Conservation (phyloP, 108 stramenopile genomes). For the Skeletonema grethae region DNA sequence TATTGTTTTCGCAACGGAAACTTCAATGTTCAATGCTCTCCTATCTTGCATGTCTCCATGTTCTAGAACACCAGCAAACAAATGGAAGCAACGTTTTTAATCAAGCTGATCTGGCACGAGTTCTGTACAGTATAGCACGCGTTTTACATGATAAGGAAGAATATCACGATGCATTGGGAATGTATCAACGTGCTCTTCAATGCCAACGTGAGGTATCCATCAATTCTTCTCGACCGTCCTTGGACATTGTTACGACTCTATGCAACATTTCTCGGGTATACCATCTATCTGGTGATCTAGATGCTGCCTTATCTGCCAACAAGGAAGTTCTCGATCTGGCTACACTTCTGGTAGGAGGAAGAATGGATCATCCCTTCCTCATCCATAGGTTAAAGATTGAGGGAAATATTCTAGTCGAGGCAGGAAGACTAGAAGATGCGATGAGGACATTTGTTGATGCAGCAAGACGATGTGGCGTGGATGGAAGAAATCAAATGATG, state of each 20-base stretch:
- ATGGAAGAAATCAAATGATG: conserved; percentile 43
- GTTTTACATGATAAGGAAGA: conserved; percentile 55
- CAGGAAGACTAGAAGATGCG: conserved; percentile 47
- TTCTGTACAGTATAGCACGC: conserved; percentile 48
- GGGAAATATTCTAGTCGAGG: conserved; percentile 50
- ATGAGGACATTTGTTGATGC: conserved; percentile 51
- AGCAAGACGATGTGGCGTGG: conserved; percentile 39
- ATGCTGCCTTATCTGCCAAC: conserved; percentile 41
- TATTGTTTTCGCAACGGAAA: conserved; percentile 41
- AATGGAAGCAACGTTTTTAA: conserved; percentile 30
- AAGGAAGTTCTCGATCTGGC: conserved; percentile 36
- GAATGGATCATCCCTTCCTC: conserved; percentile 54
- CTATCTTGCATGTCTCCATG: conserved; percentile 48
- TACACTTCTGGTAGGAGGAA: conserved; percentile 19
- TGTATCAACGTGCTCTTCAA: conserved; percentile 45
- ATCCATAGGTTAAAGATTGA: conserved; percentile 41
- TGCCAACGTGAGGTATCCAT: conserved; percentile 29
- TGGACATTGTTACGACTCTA: conserved; percentile 46
- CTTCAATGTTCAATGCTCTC: conserved; percentile 52
- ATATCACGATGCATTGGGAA: conserved; percentile 49
- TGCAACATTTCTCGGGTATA: conserved; percentile 53
- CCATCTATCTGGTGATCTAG: conserved; percentile 48
- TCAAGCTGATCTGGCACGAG: conserved; percentile 33
- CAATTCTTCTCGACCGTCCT: conserved; percentile 17
- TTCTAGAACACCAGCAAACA: conserved; percentile 44